Percentiles rank a stretch among this genome's conserved stretches.
These are phyloP conservation scores for Paramecium tetraurelia DNA, from an alignment of 73 alveolate genomes.

Conservation along the genomic window DNA sequence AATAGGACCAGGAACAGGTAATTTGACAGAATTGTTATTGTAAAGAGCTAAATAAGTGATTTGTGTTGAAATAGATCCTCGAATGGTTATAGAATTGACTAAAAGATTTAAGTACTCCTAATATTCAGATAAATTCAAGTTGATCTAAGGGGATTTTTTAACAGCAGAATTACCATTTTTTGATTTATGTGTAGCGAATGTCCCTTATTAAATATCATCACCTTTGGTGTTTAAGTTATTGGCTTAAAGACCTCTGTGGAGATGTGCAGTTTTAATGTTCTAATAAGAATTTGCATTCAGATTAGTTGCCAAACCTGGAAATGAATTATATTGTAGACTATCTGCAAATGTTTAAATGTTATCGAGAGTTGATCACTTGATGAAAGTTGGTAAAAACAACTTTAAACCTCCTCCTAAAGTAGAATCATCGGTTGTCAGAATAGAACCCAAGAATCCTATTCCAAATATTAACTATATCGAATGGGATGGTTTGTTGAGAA, in stretches of 20 bases:
- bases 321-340: conserved; percentile 96
- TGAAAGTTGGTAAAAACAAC: conserved; percentile 95
- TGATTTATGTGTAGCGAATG: conserved; percentile 97
- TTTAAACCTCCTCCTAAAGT: conserved; percentile 99
- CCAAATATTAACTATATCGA: conserved; percentile 95
- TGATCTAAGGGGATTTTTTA: conserved; percentile 94
- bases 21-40: conserved; percentile 89
- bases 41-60: conserved; percentile 94
- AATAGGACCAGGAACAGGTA: conserved; percentile 99
- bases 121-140: conserved; percentile 86
- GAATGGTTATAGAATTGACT: conserved; percentile 97
- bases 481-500: conserved; percentile 98
- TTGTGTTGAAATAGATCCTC: conserved; percentile 97
- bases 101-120: conserved; percentile 91
- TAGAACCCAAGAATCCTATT: conserved; percentile 94
- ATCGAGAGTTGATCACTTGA: conserved; percentile 94
- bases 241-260: conserved; percentile 95
- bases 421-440: conserved; percentile 96
- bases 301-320: conserved; percentile 97
- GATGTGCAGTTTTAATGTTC: conserved; percentile 97
- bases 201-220: conserved; percentile 97
- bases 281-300: conserved; percentile 98
- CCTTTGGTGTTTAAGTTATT: conserved; percentile 96
- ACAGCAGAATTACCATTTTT: conserved; percentile 95
- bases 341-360: conserved; percentile 94